phyloP scores from a whole-genome alignment of 805 yeast species.

The Zygosaccharomyces lentus region DNA sequence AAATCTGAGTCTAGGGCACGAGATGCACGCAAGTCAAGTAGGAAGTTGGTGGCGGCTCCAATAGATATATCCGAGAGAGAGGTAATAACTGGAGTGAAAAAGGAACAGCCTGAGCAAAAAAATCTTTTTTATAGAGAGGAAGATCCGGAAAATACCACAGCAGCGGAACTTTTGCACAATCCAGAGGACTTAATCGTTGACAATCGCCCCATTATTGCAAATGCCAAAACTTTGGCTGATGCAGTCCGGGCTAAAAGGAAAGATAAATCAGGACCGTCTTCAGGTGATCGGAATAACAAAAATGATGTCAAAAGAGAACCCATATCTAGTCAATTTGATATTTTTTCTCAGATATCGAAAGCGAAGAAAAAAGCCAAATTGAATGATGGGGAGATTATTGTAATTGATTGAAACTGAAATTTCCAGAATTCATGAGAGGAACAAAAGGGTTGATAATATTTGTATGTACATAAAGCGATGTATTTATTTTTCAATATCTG shows the following conservation, averaged over 20 bases:
- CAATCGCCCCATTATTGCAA: conserved; percentile 31
- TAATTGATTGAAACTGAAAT: conserved; percentile 20
- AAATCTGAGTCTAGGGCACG: background rate
- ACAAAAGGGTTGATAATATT: background rate
- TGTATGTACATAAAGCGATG: conserved; percentile 3
- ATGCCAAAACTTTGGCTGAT: conserved; percentile 29
- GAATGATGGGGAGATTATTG: conserved; percentile 29
- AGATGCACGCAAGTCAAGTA: conserved; percentile 3
- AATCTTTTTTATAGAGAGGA: conserved; percentile 5
- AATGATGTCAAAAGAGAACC: conserved; percentile 24
- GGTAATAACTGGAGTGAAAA: background rate
- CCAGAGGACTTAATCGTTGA: conserved; percentile 28
- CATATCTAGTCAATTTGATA: conserved; percentile 25
- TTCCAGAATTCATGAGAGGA: background rate
- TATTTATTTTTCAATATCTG: background rate
- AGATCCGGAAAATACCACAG: conserved; percentile 26
- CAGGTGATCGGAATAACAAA: conserved; percentile 11
- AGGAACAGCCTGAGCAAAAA: conserved; percentile 1
- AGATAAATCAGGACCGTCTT: background rate
- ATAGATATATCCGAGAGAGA: conserved; percentile 14
- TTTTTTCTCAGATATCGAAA: conserved; percentile 29
- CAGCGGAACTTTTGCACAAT: conserved; percentile 34
- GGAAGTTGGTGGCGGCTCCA: conserved; percentile 18
- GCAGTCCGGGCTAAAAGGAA: conserved; percentile 19
- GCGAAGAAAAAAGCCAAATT: conserved; percentile 31